phyloP scores from a whole-genome alignment of 306 rosid species.

The Cucumis melo region DNA sequence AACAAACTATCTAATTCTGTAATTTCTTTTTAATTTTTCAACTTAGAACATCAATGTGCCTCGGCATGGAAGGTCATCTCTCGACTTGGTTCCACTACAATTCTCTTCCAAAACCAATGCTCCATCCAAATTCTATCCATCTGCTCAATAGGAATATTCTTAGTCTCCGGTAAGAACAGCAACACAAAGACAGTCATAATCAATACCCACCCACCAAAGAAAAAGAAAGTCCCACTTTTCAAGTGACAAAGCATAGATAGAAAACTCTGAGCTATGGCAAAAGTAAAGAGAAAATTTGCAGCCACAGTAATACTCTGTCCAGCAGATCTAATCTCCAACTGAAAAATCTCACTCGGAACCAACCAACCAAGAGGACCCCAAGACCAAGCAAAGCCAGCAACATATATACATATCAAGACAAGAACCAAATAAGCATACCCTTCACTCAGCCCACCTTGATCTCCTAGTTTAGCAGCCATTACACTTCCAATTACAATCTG shows the following conservation, averaged over 20 bases:
- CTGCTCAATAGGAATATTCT: constrained; percentile 35
- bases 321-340: constrained; percentile 7
- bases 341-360: constrained; percentile 41
- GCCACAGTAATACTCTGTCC: constrained; percentile 13
- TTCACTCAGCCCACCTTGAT: constrained; percentile 37
- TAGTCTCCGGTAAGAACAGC: constrained; percentile 9
- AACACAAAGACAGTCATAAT: constrained; percentile 9
- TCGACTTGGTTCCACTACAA: constrained; percentile 17
- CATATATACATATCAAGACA: constrained; percentile 35
- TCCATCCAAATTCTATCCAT: constrained; percentile 52
- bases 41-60: not conserved
- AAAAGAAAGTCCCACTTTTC: constrained; percentile 11
- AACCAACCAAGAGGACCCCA: constrained; percentile 68
- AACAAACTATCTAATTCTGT: not conserved
- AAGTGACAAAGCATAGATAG: constrained; percentile 14
- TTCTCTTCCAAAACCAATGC: constrained; percentile 48
- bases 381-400: constrained; percentile 55
- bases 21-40: no score
- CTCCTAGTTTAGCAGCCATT: constrained; percentile 37
- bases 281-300: constrained; percentile 5
- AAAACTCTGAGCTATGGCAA: constrained; percentile 13
- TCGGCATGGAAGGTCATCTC: not conserved
- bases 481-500: constrained; percentile 41
- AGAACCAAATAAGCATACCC: constrained; percentile 34
- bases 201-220: constrained; percentile 13